Evolutionary conservation across 139 green algal species (phyloP).

Genomic region (Coccomyxa sp.): DNA sequence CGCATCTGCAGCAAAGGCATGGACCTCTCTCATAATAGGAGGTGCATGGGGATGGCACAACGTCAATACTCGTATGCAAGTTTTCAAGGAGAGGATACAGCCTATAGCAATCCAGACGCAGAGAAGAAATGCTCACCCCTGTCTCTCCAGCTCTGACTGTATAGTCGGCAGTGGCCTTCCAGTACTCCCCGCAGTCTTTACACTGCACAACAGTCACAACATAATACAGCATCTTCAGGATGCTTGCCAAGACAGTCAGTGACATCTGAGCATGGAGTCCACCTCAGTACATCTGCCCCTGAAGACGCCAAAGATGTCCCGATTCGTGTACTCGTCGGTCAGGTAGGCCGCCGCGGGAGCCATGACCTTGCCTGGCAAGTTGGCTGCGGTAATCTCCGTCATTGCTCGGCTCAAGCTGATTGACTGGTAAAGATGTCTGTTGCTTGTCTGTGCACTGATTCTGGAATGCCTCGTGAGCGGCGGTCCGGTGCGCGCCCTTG

Average conservation of each 20-base stretch:
- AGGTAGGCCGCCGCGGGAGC: too few relatives aligned
- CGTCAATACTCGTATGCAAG: too few relatives aligned
- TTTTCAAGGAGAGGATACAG: too few relatives aligned
- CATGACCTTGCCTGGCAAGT: too few relatives aligned
- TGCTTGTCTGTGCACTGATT: not conserved
- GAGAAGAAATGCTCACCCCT: not conserved
- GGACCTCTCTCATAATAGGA: too few relatives aligned
- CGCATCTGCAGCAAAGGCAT: too few relatives aligned
- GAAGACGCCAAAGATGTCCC: not conserved
- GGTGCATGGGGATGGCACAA: too few relatives aligned
- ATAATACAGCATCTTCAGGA: not conserved
- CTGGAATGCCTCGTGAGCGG: not conserved
- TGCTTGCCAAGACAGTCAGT: not conserved
- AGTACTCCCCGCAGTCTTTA: slow-evolving; percentile 17
- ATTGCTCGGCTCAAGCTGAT: too few relatives aligned
- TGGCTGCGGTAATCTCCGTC: not conserved
- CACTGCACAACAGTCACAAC: not conserved
- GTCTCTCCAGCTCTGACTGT: not conserved
- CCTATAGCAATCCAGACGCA: too few relatives aligned
- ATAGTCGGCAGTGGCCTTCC: slow-evolving; percentile 16
- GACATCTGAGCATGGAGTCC: not conserved
- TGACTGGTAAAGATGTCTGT: too few relatives aligned
- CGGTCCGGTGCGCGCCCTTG: not conserved
- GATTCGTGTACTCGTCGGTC: not conserved
- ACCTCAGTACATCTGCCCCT: not conserved